Evolutionary conservation across 2,329 filamentous ascomycete species (phyloP), one percentile per base, ranked within the genome.

Genomic region (Colletotrichum liaoningense): DNA sequence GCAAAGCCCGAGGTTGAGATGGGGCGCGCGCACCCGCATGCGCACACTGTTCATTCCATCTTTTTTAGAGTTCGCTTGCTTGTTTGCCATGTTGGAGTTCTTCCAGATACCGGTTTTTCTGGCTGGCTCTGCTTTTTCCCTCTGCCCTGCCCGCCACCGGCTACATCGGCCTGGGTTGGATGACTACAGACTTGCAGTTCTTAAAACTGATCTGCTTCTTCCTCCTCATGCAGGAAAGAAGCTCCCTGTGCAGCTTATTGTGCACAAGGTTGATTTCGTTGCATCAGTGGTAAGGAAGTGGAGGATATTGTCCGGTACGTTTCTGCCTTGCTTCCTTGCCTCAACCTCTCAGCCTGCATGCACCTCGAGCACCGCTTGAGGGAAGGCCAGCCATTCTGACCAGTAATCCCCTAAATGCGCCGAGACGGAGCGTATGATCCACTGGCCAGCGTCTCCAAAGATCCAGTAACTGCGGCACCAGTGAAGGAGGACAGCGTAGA

Each of bases 401-500:
- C 82, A 83, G 52, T 79, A 76, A 5, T 77, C 72, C 9, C 81
- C 80, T 30, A 83, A 73, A 56, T 78, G 79, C 19, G 74, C 65
- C 3, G 77, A 67, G 46, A 80, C 74, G 9, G 74, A 76, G 6
- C 76, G 71, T 12, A 84, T 76, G 19, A 83, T 66, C 55, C 77
- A 80, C 57, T 76, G 70, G 14, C 82, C 81, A 4, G 79, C 74
- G 19, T 80, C 77, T 14, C 76, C 77, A 68, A 84, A 77, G 49
- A 83, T 73, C 83, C 86, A 87, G 46, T 80, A 77, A 5, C 77
- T 72, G 9, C 82, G 79, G 54, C 81, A 83, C 16, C 80, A 80
- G 72, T 87, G 84, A n/a, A 88, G 78, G 55, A 89, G 75, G 4
- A 87, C 82, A 12, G 86, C 86, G 71, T 87, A 88, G 75, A 88